phyloP scores from a whole-genome alignment of 176 grass and related monocot genomes.

The Stipa capillata region DNA sequence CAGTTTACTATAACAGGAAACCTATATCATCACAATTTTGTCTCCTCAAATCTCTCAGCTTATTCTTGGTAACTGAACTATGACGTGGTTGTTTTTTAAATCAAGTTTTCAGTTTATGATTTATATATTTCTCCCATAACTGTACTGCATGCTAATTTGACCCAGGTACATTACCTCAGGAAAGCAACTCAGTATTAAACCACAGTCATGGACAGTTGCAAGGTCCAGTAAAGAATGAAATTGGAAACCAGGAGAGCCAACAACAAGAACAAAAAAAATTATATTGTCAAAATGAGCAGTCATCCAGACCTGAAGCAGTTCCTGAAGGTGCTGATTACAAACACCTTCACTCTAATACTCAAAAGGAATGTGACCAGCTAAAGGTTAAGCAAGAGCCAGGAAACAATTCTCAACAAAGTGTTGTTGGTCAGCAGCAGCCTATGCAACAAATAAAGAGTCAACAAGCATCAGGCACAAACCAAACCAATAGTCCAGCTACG shows the following conservation, averaged over 20 bases:
- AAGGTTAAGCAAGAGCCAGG: slow-evolving; percentile 43
- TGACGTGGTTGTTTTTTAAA: not conserved
- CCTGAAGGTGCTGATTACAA: slow-evolving; percentile 13
- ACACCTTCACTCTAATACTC: slow-evolving; percentile 14
- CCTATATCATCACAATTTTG: not conserved
- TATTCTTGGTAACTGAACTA: not conserved
- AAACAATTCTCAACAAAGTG: slow-evolving; percentile 43
- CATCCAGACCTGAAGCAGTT: slow-evolving; percentile 30
- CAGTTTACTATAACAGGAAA: not conserved
- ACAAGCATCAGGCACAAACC: slow-evolving; percentile 43
- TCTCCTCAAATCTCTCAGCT: not conserved
- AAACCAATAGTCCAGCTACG: slow-evolving; percentile 42
- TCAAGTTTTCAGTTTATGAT: not conserved
- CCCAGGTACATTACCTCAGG: slow-evolving; percentile 44
- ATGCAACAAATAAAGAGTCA: slow-evolving; percentile 50
- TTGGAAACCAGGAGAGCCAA: slow-evolving; percentile 42
- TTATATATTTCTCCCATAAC: not conserved
- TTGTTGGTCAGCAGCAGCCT: slow-evolving; percentile 34
- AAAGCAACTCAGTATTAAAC: slow-evolving; percentile 39
- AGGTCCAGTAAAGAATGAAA: slow-evolving; percentile 34
- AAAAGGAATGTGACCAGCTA: slow-evolving; percentile 18
- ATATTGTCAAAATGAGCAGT: slow-evolving; percentile 31
- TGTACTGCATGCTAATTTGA: slow-evolving; percentile 1
- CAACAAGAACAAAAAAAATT: slow-evolving; percentile 40
- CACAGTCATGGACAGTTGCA: slow-evolving; percentile 45